Evolutionary conservation across 2,329 filamentous ascomycete genomes (phyloP).

Genomic region (Aspergillus uvarum): DNA sequence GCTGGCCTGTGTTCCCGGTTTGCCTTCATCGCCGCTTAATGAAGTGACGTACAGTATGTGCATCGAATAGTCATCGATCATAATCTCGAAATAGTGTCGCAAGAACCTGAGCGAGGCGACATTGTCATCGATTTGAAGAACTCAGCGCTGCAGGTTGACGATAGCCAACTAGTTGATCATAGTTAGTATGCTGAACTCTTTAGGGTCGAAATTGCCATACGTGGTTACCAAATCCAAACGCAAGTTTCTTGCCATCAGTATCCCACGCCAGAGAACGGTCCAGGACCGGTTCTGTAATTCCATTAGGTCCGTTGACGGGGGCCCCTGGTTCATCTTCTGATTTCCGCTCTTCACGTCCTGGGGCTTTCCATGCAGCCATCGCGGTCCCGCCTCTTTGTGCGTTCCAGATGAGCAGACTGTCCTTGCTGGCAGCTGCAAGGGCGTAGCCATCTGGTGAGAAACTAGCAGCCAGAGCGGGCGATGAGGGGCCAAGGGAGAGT

Average conservation of each 20-base stretch:
- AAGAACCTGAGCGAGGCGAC: background rate
- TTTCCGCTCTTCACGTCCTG: conserved; percentile 32
- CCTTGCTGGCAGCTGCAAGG: conserved; percentile 46
- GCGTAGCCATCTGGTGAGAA: conserved; percentile 51
- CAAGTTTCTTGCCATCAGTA: conserved; percentile 54
- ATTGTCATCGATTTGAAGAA: background rate
- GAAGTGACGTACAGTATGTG: background rate
- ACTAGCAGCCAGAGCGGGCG: conserved; percentile 42
- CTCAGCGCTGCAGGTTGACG: conserved; percentile 42
- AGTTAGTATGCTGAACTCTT: conserved; percentile 6
- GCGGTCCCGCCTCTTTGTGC: conserved; percentile 45
- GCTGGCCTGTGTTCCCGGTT: background rate
- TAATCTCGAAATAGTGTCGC: conserved; percentile 1
- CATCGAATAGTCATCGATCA: background rate
- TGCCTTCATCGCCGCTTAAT: conserved; percentile 1
- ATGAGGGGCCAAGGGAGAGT: conserved; percentile 36
- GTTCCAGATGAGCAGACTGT: conserved; percentile 49
- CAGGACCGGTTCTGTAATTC: conserved; percentile 23
- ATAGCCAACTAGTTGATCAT: conserved; percentile 34
- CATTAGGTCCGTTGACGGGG: conserved; percentile 39
- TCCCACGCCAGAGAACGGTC: conserved; percentile 53
- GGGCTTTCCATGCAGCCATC: conserved; percentile 42
- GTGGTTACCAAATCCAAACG: conserved; percentile 51
- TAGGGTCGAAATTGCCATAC: conserved; percentile 33
- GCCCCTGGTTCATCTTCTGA: conserved; percentile 34